Conservation (phyloP, 176 grass and related monocot species). For the Carex cristatella region DNA sequence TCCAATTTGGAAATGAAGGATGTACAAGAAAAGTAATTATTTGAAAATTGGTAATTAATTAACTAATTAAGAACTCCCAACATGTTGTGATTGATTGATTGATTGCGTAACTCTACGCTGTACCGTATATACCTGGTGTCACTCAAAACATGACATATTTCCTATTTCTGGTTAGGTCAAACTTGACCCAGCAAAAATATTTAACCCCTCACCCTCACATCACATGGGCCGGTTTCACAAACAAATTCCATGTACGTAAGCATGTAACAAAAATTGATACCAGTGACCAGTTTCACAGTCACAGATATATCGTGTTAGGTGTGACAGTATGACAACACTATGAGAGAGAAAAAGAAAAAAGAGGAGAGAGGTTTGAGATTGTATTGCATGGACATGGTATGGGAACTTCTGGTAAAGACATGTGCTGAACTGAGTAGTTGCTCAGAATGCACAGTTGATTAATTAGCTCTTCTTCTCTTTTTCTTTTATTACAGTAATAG, state of each 20-base stretch:
- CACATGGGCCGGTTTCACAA: background rate
- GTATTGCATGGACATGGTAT: background rate
- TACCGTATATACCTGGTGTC: background rate
- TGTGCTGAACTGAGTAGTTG: slow-evolving; percentile 1
- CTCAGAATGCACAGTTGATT: slow-evolving; percentile 8
- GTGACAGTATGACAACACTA: background rate
- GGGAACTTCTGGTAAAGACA: slow-evolving; percentile 10
- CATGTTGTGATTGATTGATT: background rate
- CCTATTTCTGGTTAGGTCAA: background rate
- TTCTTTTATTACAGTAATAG: background rate
- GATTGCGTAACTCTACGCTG: background rate
- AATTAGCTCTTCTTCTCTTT: background rate
- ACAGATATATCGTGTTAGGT: background rate
- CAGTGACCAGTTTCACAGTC: background rate
- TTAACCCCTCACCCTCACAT: background rate
- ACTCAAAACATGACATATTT: background rate
- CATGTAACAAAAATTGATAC: background rate
- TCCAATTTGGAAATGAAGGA: too few relatives aligned
- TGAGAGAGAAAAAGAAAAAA: background rate
- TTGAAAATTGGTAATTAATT: too few relatives aligned
- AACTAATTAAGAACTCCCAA: background rate
- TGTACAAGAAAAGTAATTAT: too few relatives aligned
- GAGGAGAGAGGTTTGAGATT: background rate
- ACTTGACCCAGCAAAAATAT: background rate
- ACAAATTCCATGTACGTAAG: background rate